A percentile compares a stretch with the other conserved stretches of the same genome.
Conservation (phyloP, 805 yeast species). For the Candida endomychidarum region DNA sequence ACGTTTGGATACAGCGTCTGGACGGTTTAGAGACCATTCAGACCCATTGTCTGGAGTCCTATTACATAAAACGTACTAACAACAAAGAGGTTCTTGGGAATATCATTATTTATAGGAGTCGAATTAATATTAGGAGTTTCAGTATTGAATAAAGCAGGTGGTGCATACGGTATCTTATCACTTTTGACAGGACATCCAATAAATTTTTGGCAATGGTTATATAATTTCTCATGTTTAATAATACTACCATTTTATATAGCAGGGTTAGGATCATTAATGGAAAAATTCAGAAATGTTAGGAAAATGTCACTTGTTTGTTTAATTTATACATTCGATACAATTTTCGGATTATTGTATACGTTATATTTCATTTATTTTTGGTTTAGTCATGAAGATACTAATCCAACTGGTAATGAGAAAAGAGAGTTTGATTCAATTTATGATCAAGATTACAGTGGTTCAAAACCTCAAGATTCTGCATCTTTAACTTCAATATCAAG, state of each 20-base stretch:
- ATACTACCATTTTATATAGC: conserved; percentile 63
- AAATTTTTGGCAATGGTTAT: conserved; percentile 77
- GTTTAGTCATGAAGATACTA: conserved; percentile 55
- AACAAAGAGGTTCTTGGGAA: conserved; percentile 58
- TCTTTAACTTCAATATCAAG: conserved; percentile 12
- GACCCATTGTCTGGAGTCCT: no score
- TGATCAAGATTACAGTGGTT: conserved; percentile 1
- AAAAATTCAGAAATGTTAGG: conserved; percentile 53
- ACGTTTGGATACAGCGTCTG: no score
- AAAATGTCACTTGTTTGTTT: conserved; percentile 63
- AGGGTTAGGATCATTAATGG: conserved; percentile 47
- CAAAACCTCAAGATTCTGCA: conserved; percentile 5
- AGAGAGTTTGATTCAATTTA: conserved; percentile 6
- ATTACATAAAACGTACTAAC: conserved; percentile 5
- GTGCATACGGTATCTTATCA: conserved; percentile 82
- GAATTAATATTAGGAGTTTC: conserved; percentile 76
- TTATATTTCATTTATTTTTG: conserved; percentile 72
- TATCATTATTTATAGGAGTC: conserved; percentile 86
- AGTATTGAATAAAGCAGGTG: conserved; percentile 84
- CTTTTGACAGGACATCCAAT: conserved; percentile 87
- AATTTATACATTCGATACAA: conserved; percentile 65
- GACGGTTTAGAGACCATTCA: no score
- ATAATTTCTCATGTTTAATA: conserved; percentile 63
- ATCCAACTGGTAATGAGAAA: conserved; percentile 4
- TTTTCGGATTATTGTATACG: conserved; percentile 67